These are phyloP conservation scores for Potentilla sterilis DNA, from an alignment of 306 rosid genomes.

Conservation along the genomic window DNA sequence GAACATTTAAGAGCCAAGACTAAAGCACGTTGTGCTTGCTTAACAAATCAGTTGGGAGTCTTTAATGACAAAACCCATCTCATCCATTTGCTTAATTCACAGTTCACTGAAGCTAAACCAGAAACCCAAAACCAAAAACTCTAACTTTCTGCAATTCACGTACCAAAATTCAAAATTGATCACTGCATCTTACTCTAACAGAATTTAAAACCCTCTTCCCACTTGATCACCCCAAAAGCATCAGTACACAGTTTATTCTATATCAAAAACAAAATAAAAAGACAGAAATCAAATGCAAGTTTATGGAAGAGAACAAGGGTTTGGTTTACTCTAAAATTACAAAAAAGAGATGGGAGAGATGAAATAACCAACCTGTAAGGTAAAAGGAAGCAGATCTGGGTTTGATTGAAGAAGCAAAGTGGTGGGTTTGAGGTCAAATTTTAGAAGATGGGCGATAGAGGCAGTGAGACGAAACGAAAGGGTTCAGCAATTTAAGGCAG, in stretches of 20 bases:
- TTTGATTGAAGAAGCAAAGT: neutral
- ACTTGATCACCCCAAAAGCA: neutral
- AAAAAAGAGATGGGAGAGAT: neutral
- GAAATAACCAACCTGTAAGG: neutral
- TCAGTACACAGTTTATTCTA: neutral
- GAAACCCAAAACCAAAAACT: neutral
- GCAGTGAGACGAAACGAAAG: neutral
- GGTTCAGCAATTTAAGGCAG: neutral
- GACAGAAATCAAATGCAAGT: neutral
- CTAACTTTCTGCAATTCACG: neutral
- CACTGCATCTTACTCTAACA: neutral
- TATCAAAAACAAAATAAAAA: neutral
- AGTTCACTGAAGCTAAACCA: neutral
- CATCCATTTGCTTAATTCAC: neutral
- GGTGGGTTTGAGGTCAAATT: neutral
- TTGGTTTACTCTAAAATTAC: neutral
- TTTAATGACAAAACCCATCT: neutral
- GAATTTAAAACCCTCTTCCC: neutral
- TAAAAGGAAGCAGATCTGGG: slow-evolving; percentile 3
- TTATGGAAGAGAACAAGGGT: neutral
- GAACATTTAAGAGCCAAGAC: neutral
- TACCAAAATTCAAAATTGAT: neutral
- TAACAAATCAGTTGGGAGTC: neutral
- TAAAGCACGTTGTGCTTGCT: neutral
- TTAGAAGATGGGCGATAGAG: neutral